Evolutionary conservation across 768 basidiomycete genomes (phyloP).

Genomic region (Dentipellis sp.): DNA sequence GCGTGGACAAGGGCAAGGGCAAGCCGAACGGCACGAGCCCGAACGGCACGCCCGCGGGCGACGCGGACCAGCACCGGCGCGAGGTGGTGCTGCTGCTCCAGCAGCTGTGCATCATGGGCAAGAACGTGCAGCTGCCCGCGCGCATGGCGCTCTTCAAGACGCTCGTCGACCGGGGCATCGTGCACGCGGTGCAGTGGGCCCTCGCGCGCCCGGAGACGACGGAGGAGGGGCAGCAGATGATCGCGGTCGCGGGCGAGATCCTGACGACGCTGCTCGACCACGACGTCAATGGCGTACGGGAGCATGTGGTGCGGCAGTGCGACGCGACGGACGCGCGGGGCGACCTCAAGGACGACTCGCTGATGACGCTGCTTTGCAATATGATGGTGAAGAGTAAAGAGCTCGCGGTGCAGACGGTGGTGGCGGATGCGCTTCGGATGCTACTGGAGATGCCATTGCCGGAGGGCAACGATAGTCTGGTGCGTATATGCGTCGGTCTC

Average conservation of each 20-base stretch:
- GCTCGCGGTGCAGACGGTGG: constrained; percentile 80
- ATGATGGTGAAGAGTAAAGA: constrained; percentile 76
- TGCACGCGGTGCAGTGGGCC: constrained; percentile 92
- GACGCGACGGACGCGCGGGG: constrained; percentile 51
- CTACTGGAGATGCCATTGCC: constrained; percentile 68
- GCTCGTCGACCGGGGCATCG: constrained; percentile 79
- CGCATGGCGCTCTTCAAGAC: constrained; percentile 81
- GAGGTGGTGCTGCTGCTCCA: constrained; percentile 86
- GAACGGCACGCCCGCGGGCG: constrained; percentile 30
- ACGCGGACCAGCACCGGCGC: constrained; percentile 49
- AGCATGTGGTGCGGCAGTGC: constrained; percentile 76
- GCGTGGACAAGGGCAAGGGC: constrained; percentile 16
- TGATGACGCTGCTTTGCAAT: constrained; percentile 66
- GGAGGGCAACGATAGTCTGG: constrained; percentile 13
- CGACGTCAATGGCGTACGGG: constrained; percentile 78
- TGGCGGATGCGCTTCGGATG: constrained; percentile 79
- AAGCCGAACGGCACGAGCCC: constrained; percentile 42
- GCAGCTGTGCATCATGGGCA: constrained; percentile 91
- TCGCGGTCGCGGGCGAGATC: constrained; percentile 80
- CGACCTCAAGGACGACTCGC: constrained; percentile 56
- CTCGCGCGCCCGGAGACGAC: constrained; percentile 59
- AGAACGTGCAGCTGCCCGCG: constrained; percentile 86
- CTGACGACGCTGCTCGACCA: constrained; percentile 83
- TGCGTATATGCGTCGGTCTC: constrained; percentile 4
- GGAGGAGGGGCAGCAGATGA: constrained; percentile 40